Base-by-base conservation (phyloP, 176 grass and related monocot genomes). In the Paspalum vaginatum region DNA sequence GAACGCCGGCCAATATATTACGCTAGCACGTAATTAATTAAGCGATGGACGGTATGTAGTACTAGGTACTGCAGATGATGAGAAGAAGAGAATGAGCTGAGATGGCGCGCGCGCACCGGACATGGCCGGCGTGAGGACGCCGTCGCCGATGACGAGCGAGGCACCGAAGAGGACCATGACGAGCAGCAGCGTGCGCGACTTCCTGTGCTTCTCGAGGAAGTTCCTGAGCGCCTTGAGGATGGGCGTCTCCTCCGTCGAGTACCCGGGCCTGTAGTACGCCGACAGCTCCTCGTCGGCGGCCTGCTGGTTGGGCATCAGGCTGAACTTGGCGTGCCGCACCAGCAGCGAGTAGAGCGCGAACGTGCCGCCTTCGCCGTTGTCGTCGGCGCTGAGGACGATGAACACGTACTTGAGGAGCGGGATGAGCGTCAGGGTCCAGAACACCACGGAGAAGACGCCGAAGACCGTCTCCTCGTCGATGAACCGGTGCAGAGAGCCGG, bases 321-420 rank as follows among this genome's bases (percentile, higher is more conserved):
- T 84, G 80, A 92, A 84, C 87, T 89, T 92, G 63, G 83, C 90
- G 74, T 92, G 80, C 14, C 84, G 76, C 52, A 89, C 80, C 42
- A 92, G 87, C 63, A 92, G 80, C 47, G 90, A 89, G 87, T 92
- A 92, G 61, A 92, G 76, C 60, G 90, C 87, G 78, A 92, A 92
- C 2, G 83, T 84, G 67, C 87, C 90, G 16, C 89, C 87, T 54
- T 92, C 91, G 24, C 87, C 84, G 25, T 89, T 89, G 55, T 92
- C 91, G 74, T 92, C 80, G 52, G 87, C 87, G 55, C 80, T 48
- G 58, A 84, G 80, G 8, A 92, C 91, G 85, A 89, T 92, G 61
- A 93, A 63, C 9, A 93, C 91, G 70, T 93, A 93, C 80, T 92
- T 92, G 58, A 92, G 76, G 15, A 92, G 84, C 18, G 91, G 91